Percentiles rank a stretch among this genome's conserved stretches.
phyloP scores from a whole-genome alignment of 306 rosid species.

The Cicer judaicum region DNA sequence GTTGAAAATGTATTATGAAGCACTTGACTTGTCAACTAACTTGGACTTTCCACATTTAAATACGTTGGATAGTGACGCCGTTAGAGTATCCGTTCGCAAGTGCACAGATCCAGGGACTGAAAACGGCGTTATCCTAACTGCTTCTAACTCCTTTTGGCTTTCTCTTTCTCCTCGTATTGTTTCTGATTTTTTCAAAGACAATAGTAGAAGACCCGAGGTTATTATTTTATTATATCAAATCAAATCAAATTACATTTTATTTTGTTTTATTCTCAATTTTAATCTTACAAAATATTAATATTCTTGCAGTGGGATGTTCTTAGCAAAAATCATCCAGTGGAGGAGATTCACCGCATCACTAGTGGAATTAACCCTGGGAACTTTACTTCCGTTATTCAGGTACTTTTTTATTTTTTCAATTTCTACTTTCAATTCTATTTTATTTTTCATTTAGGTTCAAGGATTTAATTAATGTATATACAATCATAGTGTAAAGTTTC shows the following conservation, averaged over 20 bases:
- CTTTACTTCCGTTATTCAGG: conserved; percentile 60
- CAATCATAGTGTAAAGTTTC: too few relatives aligned
- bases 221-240: not conserved
- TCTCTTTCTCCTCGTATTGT: conserved; percentile 49
- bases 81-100: conserved; percentile 52
- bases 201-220: conserved; percentile 56
- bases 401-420: conserved; percentile 21
- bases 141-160: conserved; percentile 67
- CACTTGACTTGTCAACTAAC: conserved; percentile 54
- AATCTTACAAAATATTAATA: not conserved
- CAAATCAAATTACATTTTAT: not conserved
- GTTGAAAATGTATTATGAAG: conserved; percentile 60
- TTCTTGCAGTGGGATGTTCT: conserved; percentile 72
- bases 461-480: too few relatives aligned
- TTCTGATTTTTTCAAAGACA: conserved; percentile 57
- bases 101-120: conserved; percentile 51
- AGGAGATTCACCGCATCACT: conserved; percentile 54
- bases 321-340: conserved; percentile 45
- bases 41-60: conserved; percentile 55
- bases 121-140: conserved; percentile 51
- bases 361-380: conserved; percentile 56
- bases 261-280: not conserved
- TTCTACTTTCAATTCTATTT: not conserved
- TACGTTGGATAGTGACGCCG: conserved; percentile 46
- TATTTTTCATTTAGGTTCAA: too few relatives aligned